Conservation (phyloP, 495 filamentous ascomycete species). For the Talaromyces adpressus region DNA sequence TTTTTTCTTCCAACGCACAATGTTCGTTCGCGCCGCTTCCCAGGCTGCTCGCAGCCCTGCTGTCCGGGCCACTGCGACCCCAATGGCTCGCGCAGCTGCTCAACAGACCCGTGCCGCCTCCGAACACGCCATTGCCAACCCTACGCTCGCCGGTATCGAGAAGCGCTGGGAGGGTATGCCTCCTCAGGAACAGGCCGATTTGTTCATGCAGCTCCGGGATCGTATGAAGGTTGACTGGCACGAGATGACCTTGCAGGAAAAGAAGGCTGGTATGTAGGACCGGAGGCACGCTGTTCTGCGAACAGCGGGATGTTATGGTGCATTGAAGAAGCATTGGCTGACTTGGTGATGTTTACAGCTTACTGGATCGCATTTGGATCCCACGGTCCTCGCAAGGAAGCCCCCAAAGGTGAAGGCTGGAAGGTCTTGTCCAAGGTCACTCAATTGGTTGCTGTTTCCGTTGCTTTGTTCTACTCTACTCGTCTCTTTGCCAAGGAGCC, state of each 20-base stretch:
- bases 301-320: too few relatives aligned
- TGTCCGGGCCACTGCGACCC: conserved; percentile 2
- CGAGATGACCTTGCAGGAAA: conserved; percentile 89
- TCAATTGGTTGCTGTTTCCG: conserved; percentile 50
- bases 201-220: conserved; percentile 97
- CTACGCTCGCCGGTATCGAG: conserved; percentile 94
- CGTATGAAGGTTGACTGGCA: conserved; percentile 97
- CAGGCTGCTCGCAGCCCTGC: conserved; percentile 42
- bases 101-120: conserved; percentile 58
- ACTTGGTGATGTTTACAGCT: conserved; percentile 46
- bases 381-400: conserved; percentile 78
- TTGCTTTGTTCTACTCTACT: conserved; percentile 58
- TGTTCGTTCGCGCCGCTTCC: conserved; percentile 41
- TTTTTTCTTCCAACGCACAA: conserved; percentile 31
- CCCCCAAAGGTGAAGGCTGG: conserved; percentile 75
- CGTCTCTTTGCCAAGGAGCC: conserved; percentile 57
- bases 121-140: conserved; percentile 93
- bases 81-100: conserved; percentile 15
- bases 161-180: conserved; percentile 98
- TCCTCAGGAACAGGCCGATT: conserved; percentile 94
- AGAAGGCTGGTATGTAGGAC: conserved; percentile 87
- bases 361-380: conserved; percentile 98
- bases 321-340: too few relatives aligned
- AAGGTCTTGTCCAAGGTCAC: conserved; percentile 65
- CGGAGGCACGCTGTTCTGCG: not conserved